Conservation (phyloP, 2,329 filamentous ascomycete genomes). For the Claviceps monticola region DNA sequence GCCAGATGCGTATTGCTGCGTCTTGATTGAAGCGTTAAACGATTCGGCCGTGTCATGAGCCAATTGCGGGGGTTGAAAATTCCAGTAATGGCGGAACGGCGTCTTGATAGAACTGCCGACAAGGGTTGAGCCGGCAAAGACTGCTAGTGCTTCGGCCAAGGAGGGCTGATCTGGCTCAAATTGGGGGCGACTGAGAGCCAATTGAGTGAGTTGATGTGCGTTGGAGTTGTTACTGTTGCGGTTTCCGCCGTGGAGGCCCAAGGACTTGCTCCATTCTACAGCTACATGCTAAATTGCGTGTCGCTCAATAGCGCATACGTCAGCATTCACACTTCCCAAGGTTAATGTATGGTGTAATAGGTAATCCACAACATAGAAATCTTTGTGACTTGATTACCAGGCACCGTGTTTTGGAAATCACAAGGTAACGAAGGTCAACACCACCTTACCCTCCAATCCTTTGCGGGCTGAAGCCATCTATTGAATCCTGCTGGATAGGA, state of each 20-base stretch:
- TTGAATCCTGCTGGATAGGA: conserved; percentile 19
- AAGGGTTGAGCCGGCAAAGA: conserved; percentile 53
- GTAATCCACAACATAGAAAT: background rate
- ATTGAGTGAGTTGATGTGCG: conserved; percentile 39
- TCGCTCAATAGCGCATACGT: background rate
- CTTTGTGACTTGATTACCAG: background rate
- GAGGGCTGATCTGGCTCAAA: conserved; percentile 45
- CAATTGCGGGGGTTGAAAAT: conserved; percentile 21
- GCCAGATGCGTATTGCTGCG: conserved; percentile 58
- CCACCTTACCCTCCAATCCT: conserved; percentile 34
- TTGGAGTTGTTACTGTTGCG: conserved; percentile 43
- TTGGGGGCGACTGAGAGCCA: conserved; percentile 26
- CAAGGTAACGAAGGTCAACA: background rate
- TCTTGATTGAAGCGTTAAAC: conserved; percentile 51
- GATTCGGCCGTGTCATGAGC: conserved; percentile 28
- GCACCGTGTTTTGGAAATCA: background rate
- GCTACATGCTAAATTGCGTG: conserved; percentile 27
- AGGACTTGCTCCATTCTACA: conserved; percentile 37
- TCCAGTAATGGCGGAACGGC: conserved; percentile 46
- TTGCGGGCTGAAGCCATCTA: conserved; percentile 18
- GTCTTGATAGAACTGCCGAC: conserved; percentile 44
- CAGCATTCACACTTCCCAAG: background rate
- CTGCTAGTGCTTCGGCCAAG: conserved; percentile 59
- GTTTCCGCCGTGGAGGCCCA: conserved; percentile 43
- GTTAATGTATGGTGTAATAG: background rate